Conservation (phyloP, 345 rosid species). For the Citropsis articulata region DNA sequence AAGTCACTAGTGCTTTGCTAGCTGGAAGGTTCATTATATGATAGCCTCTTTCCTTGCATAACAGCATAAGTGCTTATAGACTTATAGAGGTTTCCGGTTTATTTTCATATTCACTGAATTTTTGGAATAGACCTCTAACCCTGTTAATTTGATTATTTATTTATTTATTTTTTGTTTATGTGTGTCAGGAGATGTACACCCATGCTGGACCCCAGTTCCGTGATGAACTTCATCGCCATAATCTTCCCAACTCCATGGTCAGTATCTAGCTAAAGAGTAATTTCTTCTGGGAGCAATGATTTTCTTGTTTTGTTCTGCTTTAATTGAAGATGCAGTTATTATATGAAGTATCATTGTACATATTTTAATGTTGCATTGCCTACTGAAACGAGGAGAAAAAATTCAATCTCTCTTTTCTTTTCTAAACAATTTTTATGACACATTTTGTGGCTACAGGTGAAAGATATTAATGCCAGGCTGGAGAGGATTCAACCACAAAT, state of each 20-base stretch:
- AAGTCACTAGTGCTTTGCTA: conserved; percentile 5
- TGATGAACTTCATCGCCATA: conserved; percentile 94
- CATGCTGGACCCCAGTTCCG: conserved; percentile 93
- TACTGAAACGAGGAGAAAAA: neutral
- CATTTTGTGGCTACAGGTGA: conserved; percentile 53
- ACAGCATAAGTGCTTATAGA: neutral
- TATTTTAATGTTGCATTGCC: neutral
- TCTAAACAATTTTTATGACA: neutral
- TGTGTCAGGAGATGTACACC: conserved; percentile 83
- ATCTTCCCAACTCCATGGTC: conserved; percentile 87
- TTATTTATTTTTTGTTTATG: neutral
- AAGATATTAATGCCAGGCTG: conserved; percentile 92
- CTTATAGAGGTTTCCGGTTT: neutral
- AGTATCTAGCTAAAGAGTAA: conserved; percentile 22
- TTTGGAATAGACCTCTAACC: neutral
- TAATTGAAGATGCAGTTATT: neutral
- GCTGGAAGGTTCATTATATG: neutral
- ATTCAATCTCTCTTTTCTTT: neutral
- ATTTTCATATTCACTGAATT: neutral
- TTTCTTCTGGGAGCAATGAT: neutral
- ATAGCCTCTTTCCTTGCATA: neutral
- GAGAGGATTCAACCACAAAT: conserved; percentile 86
- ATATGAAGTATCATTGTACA: neutral
- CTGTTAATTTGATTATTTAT: conserved; percentile 10
- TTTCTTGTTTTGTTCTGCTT: neutral